phyloP scores from a whole-genome alignment of 176 grass and related monocot species.

The Oryza meridionalis region DNA sequence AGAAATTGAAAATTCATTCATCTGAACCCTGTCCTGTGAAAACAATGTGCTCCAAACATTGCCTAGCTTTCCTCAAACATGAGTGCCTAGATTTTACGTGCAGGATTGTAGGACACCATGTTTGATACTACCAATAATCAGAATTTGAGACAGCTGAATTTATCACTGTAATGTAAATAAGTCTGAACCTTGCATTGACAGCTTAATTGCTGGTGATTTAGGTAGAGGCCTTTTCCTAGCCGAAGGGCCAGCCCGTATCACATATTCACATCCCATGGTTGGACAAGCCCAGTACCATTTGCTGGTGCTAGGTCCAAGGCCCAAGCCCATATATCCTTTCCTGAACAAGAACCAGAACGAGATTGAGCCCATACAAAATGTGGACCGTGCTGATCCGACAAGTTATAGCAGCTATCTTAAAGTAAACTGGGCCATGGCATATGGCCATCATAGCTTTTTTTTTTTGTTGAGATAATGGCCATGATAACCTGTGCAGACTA shows the following conservation, averaged over 20 bases:
- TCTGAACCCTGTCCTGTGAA: neutral
- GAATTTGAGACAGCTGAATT: neutral
- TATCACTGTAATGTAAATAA: neutral
- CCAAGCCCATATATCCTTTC: no score
- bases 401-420: neutral
- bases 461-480: no score
- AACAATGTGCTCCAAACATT: neutral
- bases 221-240: neutral
- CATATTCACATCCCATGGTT: neutral
- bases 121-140: neutral
- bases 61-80: neutral
- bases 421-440: neutral
- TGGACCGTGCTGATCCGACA: neutral
- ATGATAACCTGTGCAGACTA: slow-evolving; percentile 15
- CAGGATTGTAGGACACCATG: neutral
- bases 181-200: neutral
- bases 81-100: neutral
- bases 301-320: neutral
- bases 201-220: neutral
- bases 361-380: neutral
- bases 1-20: neutral
- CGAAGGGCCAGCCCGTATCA: neutral
- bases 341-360: neutral
- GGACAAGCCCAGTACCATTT: neutral
- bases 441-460: neutral